Conservation (phyloP, 176 grass and related monocot genomes). For the Rhynchospora pubera region DNA sequence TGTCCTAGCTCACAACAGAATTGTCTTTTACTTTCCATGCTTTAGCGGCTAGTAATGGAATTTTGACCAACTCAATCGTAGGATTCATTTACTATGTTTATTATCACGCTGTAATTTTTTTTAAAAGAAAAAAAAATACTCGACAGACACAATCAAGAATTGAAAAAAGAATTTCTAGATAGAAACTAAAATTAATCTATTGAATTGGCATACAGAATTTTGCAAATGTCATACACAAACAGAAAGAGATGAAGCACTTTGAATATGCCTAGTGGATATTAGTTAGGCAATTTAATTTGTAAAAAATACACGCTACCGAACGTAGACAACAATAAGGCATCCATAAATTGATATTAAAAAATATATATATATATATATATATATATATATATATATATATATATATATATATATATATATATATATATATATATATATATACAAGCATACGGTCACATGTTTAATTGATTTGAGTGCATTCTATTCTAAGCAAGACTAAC, state of each 20-base stretch:
- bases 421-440: no score
- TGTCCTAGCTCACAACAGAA: background rate
- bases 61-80: background rate
- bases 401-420: no score
- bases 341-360: background rate
- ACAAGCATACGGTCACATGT: slow-evolving; percentile 10
- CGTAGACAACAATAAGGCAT: slow-evolving; percentile 6
- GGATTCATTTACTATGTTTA: background rate
- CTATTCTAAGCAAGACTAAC: slow-evolving; percentile 16
- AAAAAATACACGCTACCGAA: slow-evolving; percentile 2
- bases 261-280: background rate
- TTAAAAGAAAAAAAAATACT: no score
- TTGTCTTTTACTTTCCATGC: background rate
- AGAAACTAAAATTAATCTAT: background rate
- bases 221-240: background rate
- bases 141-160: no score
- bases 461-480: slow-evolving; percentile 16
- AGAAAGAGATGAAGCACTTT: background rate
- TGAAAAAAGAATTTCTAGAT: background rate
- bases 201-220: background rate
- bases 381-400: no score
- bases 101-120: background rate
- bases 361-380: no score
- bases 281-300: background rate
- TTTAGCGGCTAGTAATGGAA: background rate